These are phyloP conservation scores for Scheffersomyces lignosus DNA, from an alignment of 805 yeast genomes.

Conservation along the genomic window DNA sequence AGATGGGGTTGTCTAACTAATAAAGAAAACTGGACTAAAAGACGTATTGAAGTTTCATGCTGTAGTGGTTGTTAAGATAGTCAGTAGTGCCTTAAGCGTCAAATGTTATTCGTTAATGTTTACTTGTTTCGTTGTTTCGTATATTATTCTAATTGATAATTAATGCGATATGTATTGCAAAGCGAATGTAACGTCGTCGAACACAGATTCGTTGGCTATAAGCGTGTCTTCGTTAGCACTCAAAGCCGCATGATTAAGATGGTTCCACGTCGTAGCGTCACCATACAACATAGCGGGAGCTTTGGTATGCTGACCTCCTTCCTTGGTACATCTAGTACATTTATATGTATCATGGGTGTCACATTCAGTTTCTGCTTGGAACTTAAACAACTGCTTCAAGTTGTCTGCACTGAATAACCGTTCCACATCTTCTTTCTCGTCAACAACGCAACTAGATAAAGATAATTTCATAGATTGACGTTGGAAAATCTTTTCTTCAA, in stretches of 20 bases:
- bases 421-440: conserved; percentile 93
- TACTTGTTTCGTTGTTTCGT: too few species aligned
- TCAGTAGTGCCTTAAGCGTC: too few species aligned
- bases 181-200: conserved; percentile 75
- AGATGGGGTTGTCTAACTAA: too few species aligned
- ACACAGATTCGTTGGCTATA: conserved; percentile 68
- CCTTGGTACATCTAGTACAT: conserved; percentile 72
- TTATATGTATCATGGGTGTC: conserved; percentile 92
- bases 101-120: too few species aligned
- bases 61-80: too few species aligned
- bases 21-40: too few species aligned
- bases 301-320: conserved; percentile 52
- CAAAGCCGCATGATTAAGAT: conserved; percentile 65
- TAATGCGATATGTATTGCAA: conserved; percentile 91
- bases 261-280: conserved; percentile 98
- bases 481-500: conserved; percentile 95
- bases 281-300: conserved; percentile 93
- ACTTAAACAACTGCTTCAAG: conserved; percentile 72
- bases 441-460: conserved; percentile 93
- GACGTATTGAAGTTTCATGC: too few species aligned
- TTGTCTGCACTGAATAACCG: conserved; percentile 83
- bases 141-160: too few species aligned
- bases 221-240: conserved; percentile 71
- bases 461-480: conserved; percentile 93
- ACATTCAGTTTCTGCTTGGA: conserved; percentile 64